Percentiles rank a stretch among this genome's conserved stretches.
Evolutionary conservation across 257 asterid genomes (phyloP).

Genomic region (Oldenlandia corymbosa): DNA sequence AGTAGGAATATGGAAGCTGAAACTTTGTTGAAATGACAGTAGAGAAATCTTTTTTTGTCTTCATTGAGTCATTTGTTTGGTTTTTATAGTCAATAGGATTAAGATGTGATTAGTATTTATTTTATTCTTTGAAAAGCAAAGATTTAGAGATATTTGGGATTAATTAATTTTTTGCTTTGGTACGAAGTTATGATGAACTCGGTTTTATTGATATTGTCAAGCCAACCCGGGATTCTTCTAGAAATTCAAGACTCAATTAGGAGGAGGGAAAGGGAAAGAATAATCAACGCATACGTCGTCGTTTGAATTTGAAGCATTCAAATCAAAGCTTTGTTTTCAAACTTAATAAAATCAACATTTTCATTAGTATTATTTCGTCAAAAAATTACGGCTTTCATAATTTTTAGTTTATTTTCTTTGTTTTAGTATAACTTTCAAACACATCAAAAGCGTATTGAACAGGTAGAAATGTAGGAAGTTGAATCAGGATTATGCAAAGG

Average conservation of each 20-base stretch:
- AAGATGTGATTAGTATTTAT: no score
- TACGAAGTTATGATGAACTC: constrained; percentile 10
- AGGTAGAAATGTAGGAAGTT: no score
- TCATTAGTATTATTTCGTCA: no score
- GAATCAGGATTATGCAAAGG: no score
- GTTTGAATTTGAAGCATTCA: constrained; percentile 18
- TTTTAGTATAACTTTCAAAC: no score
- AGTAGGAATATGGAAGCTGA: no score
- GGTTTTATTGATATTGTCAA: constrained; percentile 15
- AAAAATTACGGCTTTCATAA: no score
- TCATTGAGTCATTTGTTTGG: neutral
- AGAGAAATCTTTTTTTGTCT: neutral
- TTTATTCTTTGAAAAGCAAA: neutral
- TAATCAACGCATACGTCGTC: constrained; percentile 4
- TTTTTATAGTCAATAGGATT: neutral
- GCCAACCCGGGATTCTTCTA: constrained; percentile 12
- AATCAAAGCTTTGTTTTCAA: no score
- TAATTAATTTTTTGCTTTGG: constrained; percentile 12
- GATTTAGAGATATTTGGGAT: neutral
- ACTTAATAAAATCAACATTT: no score
- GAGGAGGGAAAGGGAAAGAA: neutral
- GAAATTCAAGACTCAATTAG: constrained; percentile 4
- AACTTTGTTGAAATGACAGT: no score
- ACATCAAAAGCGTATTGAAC: no score
- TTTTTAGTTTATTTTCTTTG: no score